Conservation (phyloP, 805 yeast species). For the Nakazawaea molendinolei region DNA sequence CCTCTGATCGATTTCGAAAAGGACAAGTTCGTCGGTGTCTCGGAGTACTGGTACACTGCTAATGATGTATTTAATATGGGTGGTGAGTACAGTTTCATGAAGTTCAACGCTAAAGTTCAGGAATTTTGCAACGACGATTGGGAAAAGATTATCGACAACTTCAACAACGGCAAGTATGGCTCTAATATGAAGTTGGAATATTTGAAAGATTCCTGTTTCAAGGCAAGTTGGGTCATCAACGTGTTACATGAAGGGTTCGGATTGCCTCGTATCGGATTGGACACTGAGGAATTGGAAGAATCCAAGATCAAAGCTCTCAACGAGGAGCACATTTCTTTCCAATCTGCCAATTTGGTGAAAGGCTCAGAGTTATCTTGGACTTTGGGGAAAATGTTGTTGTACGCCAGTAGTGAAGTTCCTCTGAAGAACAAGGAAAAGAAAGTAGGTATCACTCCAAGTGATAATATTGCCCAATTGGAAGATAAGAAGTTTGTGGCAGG, state of each 20-base stretch:
- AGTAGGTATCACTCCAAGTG: slow-evolving; percentile 36
- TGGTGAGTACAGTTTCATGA: slow-evolving; percentile 76
- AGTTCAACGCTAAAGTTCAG: slow-evolving; percentile 59
- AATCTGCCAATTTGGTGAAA: slow-evolving; percentile 71
- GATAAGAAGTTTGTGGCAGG: slow-evolving; percentile 28
- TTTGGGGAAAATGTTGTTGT: slow-evolving; percentile 75
- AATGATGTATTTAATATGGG: slow-evolving; percentile 85
- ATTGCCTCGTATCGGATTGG: slow-evolving; percentile 65
- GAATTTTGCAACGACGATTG: slow-evolving; percentile 76
- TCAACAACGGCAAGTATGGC: slow-evolving; percentile 47
- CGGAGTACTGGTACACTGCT: slow-evolving; percentile 97
- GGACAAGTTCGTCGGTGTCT: slow-evolving; percentile 86
- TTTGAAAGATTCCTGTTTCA: slow-evolving; percentile 78
- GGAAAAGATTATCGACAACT: slow-evolving; percentile 43
- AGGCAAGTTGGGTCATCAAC: slow-evolving; percentile 90
- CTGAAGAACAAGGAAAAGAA: slow-evolving; percentile 12
- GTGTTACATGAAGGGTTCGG: slow-evolving; percentile 89
- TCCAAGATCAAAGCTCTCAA: slow-evolving; percentile 21
- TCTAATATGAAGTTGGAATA: slow-evolving; percentile 48
- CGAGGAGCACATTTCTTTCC: slow-evolving; percentile 52
- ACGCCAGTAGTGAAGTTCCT: slow-evolving; percentile 65
- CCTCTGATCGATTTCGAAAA: slow-evolving; percentile 75
- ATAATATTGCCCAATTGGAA: slow-evolving; percentile 19
- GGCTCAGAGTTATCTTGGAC: slow-evolving; percentile 96
- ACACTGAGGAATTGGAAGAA: slow-evolving; percentile 25